Evolutionary conservation across 768 basidiomycete species (phyloP), one percentile per base, ranked within the genome.

Genomic region (Epithele typhae): DNA sequence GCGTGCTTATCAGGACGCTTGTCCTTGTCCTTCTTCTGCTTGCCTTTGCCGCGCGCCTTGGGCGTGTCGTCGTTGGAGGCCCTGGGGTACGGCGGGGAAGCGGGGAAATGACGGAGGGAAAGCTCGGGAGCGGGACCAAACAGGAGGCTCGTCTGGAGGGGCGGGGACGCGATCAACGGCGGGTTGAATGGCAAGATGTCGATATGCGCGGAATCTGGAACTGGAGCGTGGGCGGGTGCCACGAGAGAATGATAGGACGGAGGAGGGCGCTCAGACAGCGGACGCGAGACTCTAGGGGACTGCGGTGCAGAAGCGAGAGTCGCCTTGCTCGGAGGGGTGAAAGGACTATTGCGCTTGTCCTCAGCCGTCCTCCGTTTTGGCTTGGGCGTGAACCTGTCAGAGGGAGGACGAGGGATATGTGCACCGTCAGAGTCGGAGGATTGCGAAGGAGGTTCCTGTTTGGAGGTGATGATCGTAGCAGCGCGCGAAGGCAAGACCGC

Each of bases 151-250:
- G 68, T 74, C 45, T 81, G 75, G 45, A 85, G 67, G 1, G 76
- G 72, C 1, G 78, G 77, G 10, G 76, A 82, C 61, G 68, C 77
- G 27, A 85, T 62, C 48, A 71, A 70, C 2, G 79, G 70, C 0
- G 84, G 83, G 50, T 79, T 81, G 21, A 67, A 67, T 0, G 80
- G 79, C 3, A 85, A 68, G 18, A 76, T 54, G 38, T 72, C 69
- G 21, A 9, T 9, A 53, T 40, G 27, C 64, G 61, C 19, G 58
- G 43, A 38, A 48, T 49, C n/a, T n/a, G n/a, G n/a, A 15, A 49
- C 58, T 27, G 48, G 51, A 17, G 46, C 43, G n/a, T 3, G 36
- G 30, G 51, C 34, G 19, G 17, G 42, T 23, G 7, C 37, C 35
- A 39, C n/a, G 33, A 45, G 33, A 14, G 32, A 27, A 21, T 25